Base-by-base conservation (phyloP, 768 basidiomycete species). In the Fomitopsis serialis region DNA sequence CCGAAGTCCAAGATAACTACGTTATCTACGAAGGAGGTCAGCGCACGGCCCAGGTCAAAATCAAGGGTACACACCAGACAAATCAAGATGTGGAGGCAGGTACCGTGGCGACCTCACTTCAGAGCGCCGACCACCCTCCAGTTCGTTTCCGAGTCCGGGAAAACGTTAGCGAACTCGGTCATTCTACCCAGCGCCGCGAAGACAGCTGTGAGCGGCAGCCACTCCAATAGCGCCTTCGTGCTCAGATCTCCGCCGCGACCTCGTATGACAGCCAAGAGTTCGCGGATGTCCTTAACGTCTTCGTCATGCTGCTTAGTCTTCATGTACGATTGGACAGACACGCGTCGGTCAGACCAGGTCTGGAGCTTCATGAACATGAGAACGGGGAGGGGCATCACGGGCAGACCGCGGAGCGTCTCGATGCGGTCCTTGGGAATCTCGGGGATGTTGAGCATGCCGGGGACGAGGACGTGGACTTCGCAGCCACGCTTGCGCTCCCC, bases 211-310 rank as follows among this genome's bases (percentile, higher is more conserved):
- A 17, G 19, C 13, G 56, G 58, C 29, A 60, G 34, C 58, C 56
- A 57, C 44, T 51, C 34, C 9, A 44, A 23, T 5, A 36, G 22
- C 21, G 19, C 48, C 22, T 34, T 36, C 37, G 37, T 40, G 48
- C 35, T 40, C 13, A 49, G 19, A 36, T 35, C 22, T 23, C 37
- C 22, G 40, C 50, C 50, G 3, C 51, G 50, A 9, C 53, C 27
- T 3, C 55, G 52, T 12, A 69, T 72, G n/a, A 76, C 56, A 17
- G 60, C 50, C 51, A 78, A 61, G 32, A 78, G 54, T 42, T 73
- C 66, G 6, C 52, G 47, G 22, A 80, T 70, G 55, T 78, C 77
- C 17, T 57, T 52, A 21, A 66, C 71, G 2, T 66, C 60, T 1
- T 66, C 60, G 13, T 68, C 58, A 25, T 63, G 59, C 45, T 71